Conservation (phyloP, 768 basidiomycete genomes). For the Russula virescens region DNA sequence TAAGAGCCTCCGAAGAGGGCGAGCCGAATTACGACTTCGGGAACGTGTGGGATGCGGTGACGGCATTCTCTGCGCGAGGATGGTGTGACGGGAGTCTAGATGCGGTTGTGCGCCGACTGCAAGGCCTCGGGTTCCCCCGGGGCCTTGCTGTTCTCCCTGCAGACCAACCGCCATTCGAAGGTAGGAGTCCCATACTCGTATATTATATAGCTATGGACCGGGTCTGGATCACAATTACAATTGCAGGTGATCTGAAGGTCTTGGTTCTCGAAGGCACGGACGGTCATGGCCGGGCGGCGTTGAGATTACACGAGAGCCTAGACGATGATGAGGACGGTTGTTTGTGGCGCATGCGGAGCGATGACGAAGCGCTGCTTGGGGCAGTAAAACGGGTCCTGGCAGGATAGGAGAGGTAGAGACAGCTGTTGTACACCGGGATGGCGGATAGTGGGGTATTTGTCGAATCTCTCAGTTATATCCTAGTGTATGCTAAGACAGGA, state of each 20-base stretch:
- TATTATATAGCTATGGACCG: background rate
- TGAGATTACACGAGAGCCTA: conserved; percentile 51
- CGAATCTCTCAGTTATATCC: background rate
- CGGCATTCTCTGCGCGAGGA: conserved; percentile 44
- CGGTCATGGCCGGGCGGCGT: conserved; percentile 31
- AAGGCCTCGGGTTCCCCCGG: conserved; percentile 36
- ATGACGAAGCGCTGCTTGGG: conserved; percentile 38
- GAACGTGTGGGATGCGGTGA: conserved; percentile 49
- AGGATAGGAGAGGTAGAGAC: conserved; percentile 11
- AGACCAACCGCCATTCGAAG: conserved; percentile 55
- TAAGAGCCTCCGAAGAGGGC: background rate
- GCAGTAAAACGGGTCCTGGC: conserved; percentile 42
- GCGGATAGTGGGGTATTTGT: background rate
- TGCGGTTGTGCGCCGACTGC: conserved; percentile 47
- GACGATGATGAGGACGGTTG: conserved; percentile 57
- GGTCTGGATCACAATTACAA: background rate
- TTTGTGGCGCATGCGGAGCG: conserved; percentile 63
- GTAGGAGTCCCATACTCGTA: conserved; percentile 32
- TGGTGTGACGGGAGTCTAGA: conserved; percentile 63
- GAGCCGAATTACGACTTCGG: conserved; percentile 43
- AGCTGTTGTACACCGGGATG: background rate
- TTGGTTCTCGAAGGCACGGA: conserved; percentile 33
- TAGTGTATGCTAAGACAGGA: no score
- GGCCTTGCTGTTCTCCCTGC: conserved; percentile 46
- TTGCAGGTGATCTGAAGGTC: conserved; percentile 62